Evolutionary conservation across 371 early-diverging fungal genomes (phyloP), one percentile per base, ranked within the genome.

Genomic region (Pancytospora philotis): DNA sequence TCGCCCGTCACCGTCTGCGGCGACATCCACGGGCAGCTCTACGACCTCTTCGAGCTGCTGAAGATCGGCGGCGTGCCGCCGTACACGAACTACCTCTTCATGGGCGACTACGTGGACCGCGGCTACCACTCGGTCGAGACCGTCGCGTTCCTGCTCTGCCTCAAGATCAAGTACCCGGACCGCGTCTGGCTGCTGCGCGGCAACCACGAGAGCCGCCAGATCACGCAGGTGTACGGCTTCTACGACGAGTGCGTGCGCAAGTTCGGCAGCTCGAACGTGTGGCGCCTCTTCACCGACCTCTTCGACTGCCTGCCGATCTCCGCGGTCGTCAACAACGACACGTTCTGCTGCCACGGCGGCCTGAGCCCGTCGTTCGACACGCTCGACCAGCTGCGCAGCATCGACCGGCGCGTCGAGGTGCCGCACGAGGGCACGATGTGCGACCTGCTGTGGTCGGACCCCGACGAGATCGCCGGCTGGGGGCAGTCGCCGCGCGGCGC

Each of bases 101-200:
- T 95, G 56, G 93, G 94, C n/a, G 97, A 96, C 78, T 96, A 96
- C 83, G 99, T 99, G 45, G 99, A 99, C 81, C 89, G 99, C 70
- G 99, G 99, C 16, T 94, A 92, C 80, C 93, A 95, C 82, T 91
- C 92, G 41, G 89, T 99, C 41, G 99, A 98, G 82, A 95, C 96
- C 2, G 89, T 96, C 55, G 89, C 92, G 16, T 83, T 95, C 57
- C 85, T 98, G 34, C 88, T 96, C 55, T 89, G 89, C 13, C 84
- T 93, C 66, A 98, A 96, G 84, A 88, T 94, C 62, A 89, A 93
- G 71, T 89, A 87, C 83, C 88, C 87, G 59, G 88, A 92, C 74
- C 87, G 93, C 56, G 89, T 98, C 67, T 94, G 92, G 31, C 86
- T 98, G 60, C 82, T 98, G 71, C 86, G 99, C 72, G 99, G 99